phyloP scores from a whole-genome alignment of 345 rosid species.

The Brassica juncea region DNA sequence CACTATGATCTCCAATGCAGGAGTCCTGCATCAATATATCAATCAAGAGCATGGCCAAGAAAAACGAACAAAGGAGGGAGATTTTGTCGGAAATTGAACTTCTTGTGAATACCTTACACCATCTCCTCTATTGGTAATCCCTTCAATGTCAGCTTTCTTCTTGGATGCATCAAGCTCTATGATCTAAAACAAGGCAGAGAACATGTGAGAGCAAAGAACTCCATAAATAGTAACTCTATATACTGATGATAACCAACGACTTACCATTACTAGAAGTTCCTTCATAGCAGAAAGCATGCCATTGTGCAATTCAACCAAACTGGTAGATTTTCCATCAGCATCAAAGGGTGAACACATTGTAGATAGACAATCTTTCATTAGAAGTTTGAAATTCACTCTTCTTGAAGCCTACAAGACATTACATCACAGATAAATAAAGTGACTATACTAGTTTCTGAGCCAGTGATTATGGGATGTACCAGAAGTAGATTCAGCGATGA shows the following conservation, averaged over 20 bases:
- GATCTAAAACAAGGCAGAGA: constrained; percentile 47
- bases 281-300: constrained; percentile 54
- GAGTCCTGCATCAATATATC: constrained; percentile 58
- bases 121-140: constrained; percentile 67
- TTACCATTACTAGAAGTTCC: constrained; percentile 65
- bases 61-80: constrained; percentile 1
- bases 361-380: constrained; percentile 68
- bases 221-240: constrained; percentile 7
- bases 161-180: constrained; percentile 77
- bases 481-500: constrained; percentile 68
- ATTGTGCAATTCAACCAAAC: constrained; percentile 52
- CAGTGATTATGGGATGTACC: constrained; percentile 44
- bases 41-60: constrained; percentile 19
- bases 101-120: constrained; percentile 60
- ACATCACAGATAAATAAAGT: neutral
- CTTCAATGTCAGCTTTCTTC: constrained; percentile 63
- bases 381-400: constrained; percentile 61
- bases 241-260: neutral
- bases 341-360: constrained; percentile 51
- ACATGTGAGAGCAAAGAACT: constrained; percentile 14
- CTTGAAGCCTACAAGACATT: constrained; percentile 63
- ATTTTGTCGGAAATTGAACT: neutral
- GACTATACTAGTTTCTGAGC: neutral
- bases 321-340: constrained; percentile 42
- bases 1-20: constrained; percentile 65